phyloP scores from a whole-genome alignment of 106 monocot species.

The Allium cepa region DNA sequence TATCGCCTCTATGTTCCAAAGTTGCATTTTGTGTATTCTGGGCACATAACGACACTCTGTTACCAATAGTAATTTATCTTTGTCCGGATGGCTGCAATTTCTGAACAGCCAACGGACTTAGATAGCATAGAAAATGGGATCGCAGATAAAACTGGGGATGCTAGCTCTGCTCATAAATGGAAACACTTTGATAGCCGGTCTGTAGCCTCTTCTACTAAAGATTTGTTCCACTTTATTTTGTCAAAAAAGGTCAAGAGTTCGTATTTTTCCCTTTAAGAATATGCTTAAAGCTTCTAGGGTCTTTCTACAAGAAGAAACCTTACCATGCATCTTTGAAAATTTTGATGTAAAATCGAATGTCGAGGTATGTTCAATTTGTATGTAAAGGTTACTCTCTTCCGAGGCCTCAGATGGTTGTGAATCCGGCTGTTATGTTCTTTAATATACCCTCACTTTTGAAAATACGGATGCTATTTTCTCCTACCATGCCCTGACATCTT shows the following conservation, averaged over 20 bases:
- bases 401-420: no score
- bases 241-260: slow-evolving; percentile 79
- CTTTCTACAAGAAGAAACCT: slow-evolving; percentile 48
- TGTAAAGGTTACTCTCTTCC: no score
- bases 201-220: slow-evolving; percentile 85
- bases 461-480: no score
- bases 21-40: no score
- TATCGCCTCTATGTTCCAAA: no score
- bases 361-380: slow-evolving; percentile 1
- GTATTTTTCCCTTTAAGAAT: slow-evolving; percentile 75
- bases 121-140: slow-evolving; percentile 13
- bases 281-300: slow-evolving; percentile 62
- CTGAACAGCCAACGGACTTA: slow-evolving; percentile 59
- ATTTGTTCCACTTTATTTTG: slow-evolving; percentile 73
- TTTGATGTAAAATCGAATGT: neutral
- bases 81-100: slow-evolving; percentile 81
- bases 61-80: neutral
- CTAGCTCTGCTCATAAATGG: slow-evolving; percentile 28
- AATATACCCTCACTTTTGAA: no score
- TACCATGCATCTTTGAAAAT: slow-evolving; percentile 38
- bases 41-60: no score
- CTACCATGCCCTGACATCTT: no score
- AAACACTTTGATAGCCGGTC: slow-evolving; percentile 88
- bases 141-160: slow-evolving; percentile 5
- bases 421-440: no score